Evolutionary conservation across 2,329 filamentous ascomycete genomes (phyloP), one percentile per base, ranked within the genome.

Genomic region (Aspergillus caelatus): DNA sequence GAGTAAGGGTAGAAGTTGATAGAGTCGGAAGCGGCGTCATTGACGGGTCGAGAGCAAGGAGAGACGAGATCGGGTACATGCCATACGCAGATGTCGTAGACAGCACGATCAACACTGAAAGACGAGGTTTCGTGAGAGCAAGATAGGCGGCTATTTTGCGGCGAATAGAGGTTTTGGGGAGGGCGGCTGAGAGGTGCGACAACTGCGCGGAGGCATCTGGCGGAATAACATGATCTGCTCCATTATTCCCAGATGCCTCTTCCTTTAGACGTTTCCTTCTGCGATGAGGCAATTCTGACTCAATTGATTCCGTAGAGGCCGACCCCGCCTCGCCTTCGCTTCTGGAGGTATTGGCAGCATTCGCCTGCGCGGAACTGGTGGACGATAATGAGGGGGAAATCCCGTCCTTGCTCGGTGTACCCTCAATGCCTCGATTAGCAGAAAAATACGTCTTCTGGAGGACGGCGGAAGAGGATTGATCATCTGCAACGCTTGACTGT

Each of bases 41-140:
- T 66, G 92, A 93, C 52, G 97, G 86, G 21, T 93, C 95, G 1
- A 95, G 93, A 8, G 88, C 84, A 58, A 99, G 88, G 67, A 98
- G 88, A 60, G 92, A 90, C 2, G 94, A 94, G 2, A 97, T 91
- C 0, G 95, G 95, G 77, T 97, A 99, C 61, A 99, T 84, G 19
- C 93, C 92, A 78, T 98, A 99, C 3, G 94, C 88, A 2, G 92
- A 91, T 77, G 95, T 97, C 32, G 94, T 92, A 0, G 93, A 93
- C 55, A 99, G 88, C 36, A 97, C 91, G 65, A 99, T 91, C 54
- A 99, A 88, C 71, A 96, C 91, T 9, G 93, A 94, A 56, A 99
- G 88, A 59, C 94, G 93, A 4, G 95, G 95, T 77, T 99, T 99
- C n/a, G 94, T 91, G 68, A 99, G 89, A 30, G 95, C 92, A 67